These are phyloP conservation scores for Eucalyptus cloeziana DNA, from an alignment of 345 rosid genomes.

Conservation along the genomic window DNA sequence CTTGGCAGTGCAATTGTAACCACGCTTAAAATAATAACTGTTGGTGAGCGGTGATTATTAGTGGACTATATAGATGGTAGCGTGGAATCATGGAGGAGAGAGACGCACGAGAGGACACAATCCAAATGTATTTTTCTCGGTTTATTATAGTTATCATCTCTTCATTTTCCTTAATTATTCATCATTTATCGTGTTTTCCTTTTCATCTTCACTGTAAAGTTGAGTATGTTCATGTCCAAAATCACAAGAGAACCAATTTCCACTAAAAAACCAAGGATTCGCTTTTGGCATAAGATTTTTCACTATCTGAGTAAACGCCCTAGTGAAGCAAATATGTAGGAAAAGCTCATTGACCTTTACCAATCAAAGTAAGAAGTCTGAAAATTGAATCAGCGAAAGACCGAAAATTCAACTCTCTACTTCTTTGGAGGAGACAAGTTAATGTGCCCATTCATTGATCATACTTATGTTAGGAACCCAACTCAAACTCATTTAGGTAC, in stretches of 20 bases:
- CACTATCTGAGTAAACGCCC: neutral
- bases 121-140: neutral
- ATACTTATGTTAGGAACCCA: neutral
- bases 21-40: neutral
- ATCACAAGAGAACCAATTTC: neutral
- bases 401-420: neutral
- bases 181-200: neutral
- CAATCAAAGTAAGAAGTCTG: neutral
- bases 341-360: neutral
- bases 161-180: neutral
- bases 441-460: neutral
- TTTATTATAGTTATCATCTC: neutral
- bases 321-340: neutral
- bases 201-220: neutral
- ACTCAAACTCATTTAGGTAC: neutral
- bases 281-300: neutral
- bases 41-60: neutral
- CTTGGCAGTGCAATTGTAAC: neutral
- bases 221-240: neutral
- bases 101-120: neutral
- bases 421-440: neutral
- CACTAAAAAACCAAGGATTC: neutral
- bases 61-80: neutral
- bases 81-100: neutral
- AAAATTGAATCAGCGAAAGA: neutral